phyloP scores from a whole-genome alignment of 495 filamentous ascomycete genomes.

The Aspergillus homomorphus region DNA sequence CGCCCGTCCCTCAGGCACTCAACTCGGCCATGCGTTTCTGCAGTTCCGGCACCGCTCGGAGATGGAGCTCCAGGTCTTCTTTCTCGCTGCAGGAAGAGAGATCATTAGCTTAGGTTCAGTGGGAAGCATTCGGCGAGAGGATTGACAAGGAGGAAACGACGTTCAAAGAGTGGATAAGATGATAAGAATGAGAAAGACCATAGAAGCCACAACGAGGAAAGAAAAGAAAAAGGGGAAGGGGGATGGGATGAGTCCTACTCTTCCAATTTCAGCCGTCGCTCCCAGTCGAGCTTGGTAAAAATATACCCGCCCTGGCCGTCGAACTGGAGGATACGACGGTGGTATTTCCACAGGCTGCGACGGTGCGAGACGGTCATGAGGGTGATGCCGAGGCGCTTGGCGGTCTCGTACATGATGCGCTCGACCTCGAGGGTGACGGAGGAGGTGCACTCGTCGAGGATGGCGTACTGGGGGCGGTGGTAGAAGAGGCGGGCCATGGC shows the following conservation, averaged over 20 bases:
- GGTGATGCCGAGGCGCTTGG: slow-evolving; percentile 85
- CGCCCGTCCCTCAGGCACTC: slow-evolving; percentile 25
- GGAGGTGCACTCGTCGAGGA: slow-evolving; percentile 94
- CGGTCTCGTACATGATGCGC: slow-evolving; percentile 93
- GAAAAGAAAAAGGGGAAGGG: neutral
- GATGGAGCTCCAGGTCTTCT: slow-evolving; percentile 83
- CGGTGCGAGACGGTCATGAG: slow-evolving; percentile 95
- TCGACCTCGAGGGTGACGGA: slow-evolving; percentile 91
- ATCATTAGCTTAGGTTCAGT: neutral
- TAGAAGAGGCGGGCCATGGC: slow-evolving; percentile 98
- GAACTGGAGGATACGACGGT: slow-evolving; percentile 89
- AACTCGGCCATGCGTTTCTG: slow-evolving; percentile 82
- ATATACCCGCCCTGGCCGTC: slow-evolving; percentile 90
- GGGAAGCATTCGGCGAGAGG: neutral
- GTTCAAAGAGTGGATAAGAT: too few relatives aligned
- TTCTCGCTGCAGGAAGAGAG: slow-evolving; percentile 59
- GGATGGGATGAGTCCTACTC: slow-evolving; percentile 56
- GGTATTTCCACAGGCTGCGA: slow-evolving; percentile 92
- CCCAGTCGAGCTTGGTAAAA: slow-evolving; percentile 88
- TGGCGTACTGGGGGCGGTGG: slow-evolving; percentile 83
- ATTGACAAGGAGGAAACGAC: neutral
- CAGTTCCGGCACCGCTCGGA: slow-evolving; percentile 82
- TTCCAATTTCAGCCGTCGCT: slow-evolving; percentile 78
- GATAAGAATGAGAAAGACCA: slow-evolving; percentile 12
- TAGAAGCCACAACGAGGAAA: neutral